These are phyloP conservation scores for Dissoconium aciculare DNA, from an alignment of 2,329 filamentous ascomycete species.

Conservation along the genomic window DNA sequence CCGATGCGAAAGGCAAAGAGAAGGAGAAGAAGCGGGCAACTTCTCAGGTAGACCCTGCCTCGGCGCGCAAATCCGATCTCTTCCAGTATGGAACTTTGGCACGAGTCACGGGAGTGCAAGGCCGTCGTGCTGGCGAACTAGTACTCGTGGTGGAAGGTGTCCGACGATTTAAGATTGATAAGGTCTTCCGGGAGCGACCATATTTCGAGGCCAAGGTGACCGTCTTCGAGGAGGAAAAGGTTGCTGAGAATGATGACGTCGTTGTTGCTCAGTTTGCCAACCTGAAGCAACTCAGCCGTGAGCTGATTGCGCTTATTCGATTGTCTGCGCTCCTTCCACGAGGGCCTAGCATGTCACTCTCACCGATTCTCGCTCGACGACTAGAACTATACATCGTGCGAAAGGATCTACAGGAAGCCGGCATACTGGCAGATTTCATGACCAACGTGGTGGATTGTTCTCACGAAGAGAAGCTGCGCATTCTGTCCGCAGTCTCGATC, in stretches of 20 bases:
- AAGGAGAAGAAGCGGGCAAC: slow-evolving; percentile 32
- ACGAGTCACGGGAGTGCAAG: slow-evolving; percentile 35
- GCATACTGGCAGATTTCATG: slow-evolving; percentile 88
- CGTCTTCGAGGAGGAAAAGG: slow-evolving; percentile 47
- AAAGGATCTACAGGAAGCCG: slow-evolving; percentile 70
- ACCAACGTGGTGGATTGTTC: slow-evolving; percentile 76
- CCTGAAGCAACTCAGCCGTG: slow-evolving; percentile 70
- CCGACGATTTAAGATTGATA: slow-evolving; percentile 59
- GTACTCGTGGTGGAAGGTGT: slow-evolving; percentile 76
- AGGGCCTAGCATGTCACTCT: slow-evolving; percentile 49
- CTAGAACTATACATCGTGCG: slow-evolving; percentile 76
- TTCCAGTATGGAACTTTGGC: slow-evolving; percentile 67
- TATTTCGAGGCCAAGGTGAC: slow-evolving; percentile 74
- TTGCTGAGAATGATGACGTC: slow-evolving; percentile 36
- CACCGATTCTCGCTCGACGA: slow-evolving; percentile 70
- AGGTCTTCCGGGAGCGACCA: slow-evolving; percentile 59
- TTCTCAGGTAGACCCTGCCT: slow-evolving; percentile 39
- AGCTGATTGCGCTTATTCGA: slow-evolving; percentile 70
- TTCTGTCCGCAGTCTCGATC: slow-evolving; percentile 67
- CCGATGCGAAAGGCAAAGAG: slow-evolving; percentile 37
- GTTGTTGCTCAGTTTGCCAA: slow-evolving; percentile 59
- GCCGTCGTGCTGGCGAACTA: slow-evolving; percentile 43
- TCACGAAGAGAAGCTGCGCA: slow-evolving; percentile 78
- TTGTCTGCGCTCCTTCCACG: slow-evolving; percentile 73
- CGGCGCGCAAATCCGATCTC: slow-evolving; percentile 44